Percentiles rank a stretch among this genome's conserved stretches.
phyloP scores from a whole-genome alignment of 257 asterid species.

The Solanum chaucha region DNA sequence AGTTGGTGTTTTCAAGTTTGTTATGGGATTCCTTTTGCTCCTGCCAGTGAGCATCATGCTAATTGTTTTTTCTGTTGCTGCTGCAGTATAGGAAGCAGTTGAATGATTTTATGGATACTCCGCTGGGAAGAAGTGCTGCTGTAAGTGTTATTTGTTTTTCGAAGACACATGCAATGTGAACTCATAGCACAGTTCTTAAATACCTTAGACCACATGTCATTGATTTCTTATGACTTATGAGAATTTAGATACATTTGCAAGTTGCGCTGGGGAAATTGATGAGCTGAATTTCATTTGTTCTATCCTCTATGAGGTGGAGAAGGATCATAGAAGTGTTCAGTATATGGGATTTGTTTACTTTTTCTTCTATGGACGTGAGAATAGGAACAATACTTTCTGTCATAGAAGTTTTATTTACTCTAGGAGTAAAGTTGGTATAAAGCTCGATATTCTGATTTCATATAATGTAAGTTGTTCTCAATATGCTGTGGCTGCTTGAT shows the following conservation, averaged over 20 bases:
- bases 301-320: background rate
- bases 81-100: conserved; percentile 89
- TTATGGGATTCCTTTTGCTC: background rate
- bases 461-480: background rate
- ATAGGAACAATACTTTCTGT: background rate
- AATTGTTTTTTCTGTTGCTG: background rate
- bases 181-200: background rate
- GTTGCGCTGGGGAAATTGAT: background rate
- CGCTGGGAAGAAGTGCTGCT: conserved; percentile 67
- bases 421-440: background rate
- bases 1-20: background rate
- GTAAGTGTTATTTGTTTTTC: conserved; percentile 36
- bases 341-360: background rate
- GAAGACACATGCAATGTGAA: background rate
- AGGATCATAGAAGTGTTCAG: background rate
- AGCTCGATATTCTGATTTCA: background rate
- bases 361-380: background rate
- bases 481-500: background rate
- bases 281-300: background rate
- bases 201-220: background rate
- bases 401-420: background rate
- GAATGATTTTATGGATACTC: conserved; percentile 62
- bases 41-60: background rate
- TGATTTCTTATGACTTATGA: background rate
- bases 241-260: background rate